Base-by-base conservation (phyloP, 768 basidiomycete genomes). In the Jaapia argillacea region DNA sequence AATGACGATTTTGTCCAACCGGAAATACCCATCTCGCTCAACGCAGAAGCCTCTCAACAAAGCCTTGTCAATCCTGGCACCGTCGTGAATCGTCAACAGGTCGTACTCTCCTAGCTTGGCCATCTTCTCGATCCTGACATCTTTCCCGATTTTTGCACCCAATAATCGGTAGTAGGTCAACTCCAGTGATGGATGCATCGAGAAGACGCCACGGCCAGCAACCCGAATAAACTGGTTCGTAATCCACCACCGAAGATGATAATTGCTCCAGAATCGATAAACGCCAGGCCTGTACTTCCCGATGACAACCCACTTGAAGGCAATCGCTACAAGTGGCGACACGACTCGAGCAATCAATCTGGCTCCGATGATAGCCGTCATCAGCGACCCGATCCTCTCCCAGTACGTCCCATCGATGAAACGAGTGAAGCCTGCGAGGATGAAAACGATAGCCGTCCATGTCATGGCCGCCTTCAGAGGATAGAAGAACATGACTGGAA, bases 301-400 rank as follows among this genome's bases (percentile, higher is more conserved):
- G 36, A 73, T 70, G 40, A 71, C 58, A 31, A 66, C 25, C 70
- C 71, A 73, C 42, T 73, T 71, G 61, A 71, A 68, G 6, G 55
- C 10, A 41, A 71, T 70, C 0, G 69, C 60, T 3, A 52, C 46
- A 20, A 71, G 24, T 2, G 71, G 71, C 21, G 60, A 62, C 21
- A 68, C 43, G 28, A 66, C 55, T 14, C 66, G 59, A 14, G 59
- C 59, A 4, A 54, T 44, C 3, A 67, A 40, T 23, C 68, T 57
- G 0, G 67, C 68, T 16, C 52, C 50, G 18, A 62, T 23, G 41
- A 71, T 65, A 1, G 68, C 55, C 0, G 52, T 42, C 3, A 69
- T 16, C 1, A 72, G 56, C 0, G 63, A 56, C n/a, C 44, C 52
- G 22, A 68, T 51, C 10, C 63, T 59, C 5, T 59, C 50, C 62